Conservation (phyloP, 495 filamentous ascomycete species). For the Xylona heveae region DNA sequence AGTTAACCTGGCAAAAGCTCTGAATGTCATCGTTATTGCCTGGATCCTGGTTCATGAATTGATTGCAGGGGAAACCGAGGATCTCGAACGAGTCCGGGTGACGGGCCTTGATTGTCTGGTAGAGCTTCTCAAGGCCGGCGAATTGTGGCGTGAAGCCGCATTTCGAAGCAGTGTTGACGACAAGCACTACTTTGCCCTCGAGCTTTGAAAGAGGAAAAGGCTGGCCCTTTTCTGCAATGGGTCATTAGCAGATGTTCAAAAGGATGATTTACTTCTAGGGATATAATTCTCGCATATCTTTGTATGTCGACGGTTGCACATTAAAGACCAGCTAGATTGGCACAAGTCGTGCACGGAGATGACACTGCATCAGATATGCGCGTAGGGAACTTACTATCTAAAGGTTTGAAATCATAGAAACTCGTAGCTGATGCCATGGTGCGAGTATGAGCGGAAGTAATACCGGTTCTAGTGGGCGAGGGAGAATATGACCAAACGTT, state of each 20-base stretch:
- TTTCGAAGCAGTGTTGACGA: slow-evolving; percentile 98
- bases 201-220: slow-evolving; percentile 45
- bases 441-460: too few species aligned
- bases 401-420: slow-evolving; percentile 82
- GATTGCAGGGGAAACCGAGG: slow-evolving; percentile 96
- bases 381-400: slow-evolving; percentile 38
- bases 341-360: background rate
- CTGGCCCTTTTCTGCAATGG: slow-evolving; percentile 44
- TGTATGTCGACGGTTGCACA: background rate
- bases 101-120: slow-evolving; percentile 48
- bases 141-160: slow-evolving; percentile 99
- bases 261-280: background rate
- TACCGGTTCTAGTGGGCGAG: too few species aligned
- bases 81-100: slow-evolving; percentile 61
- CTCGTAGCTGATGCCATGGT: slow-evolving; percentile 74
- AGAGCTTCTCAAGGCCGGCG: slow-evolving; percentile 71
- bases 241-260: background rate
- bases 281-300: background rate
- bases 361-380: background rate
- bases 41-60: slow-evolving; percentile 83
- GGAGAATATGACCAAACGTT: too few species aligned
- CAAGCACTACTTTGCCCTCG: slow-evolving; percentile 77
- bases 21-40: slow-evolving; percentile 80
- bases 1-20: slow-evolving; percentile 81
- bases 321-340: slow-evolving; percentile 1